Base-by-base conservation (phyloP, 1,139 yeast genomes). In the Yamadazyma dushanensis region DNA sequence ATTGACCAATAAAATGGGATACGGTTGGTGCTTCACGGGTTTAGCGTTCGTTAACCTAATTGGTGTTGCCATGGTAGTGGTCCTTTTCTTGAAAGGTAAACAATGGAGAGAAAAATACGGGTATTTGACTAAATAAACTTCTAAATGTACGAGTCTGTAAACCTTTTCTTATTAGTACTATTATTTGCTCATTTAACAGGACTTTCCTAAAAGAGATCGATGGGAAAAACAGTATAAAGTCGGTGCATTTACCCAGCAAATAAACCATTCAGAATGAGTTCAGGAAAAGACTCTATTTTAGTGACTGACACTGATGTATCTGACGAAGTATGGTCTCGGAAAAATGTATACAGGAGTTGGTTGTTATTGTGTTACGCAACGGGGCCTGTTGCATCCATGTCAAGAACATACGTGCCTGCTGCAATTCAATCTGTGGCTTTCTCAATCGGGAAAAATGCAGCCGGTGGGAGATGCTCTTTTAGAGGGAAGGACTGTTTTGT, bases 21-120 rank as follows among this genome's bases (percentile, higher is more conserved):
- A 63, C 42, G 82, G 81, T 0, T 77, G 81, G 81, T 75, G 80
- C 40, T 77, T 77, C 44, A 74, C 80, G 1, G 80, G 80, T 0
- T 53, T 76, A 17, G 80, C 74, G 1, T 42, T 73, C 5, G 53
- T 70, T 24, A 66, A 72, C 39, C 23, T 70, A 9, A 34, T 70
- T 18, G 59, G 67, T 3, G 43, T 66, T n/a, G 9, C 9, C 3
- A n/a, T 19, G 20, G 47, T 37, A 0, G 45, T 60, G 37, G 60
- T 64, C 1, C 28, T 56, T 18, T 17, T 57, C 7, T 47, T 65
- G 23, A 35, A 27, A 21, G 38, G 38, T 3, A 35, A 35, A 26
- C 3, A 16, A 10, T 31, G 35, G 34, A 21, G 38, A 21, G 35
- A 26, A 14, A 31, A 35, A 26, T 31, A 35, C 16, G 34, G 34